Evolutionary conservation across 352 stramenopile species (phyloP).

Genomic region (Phytophthora sp.): DNA sequence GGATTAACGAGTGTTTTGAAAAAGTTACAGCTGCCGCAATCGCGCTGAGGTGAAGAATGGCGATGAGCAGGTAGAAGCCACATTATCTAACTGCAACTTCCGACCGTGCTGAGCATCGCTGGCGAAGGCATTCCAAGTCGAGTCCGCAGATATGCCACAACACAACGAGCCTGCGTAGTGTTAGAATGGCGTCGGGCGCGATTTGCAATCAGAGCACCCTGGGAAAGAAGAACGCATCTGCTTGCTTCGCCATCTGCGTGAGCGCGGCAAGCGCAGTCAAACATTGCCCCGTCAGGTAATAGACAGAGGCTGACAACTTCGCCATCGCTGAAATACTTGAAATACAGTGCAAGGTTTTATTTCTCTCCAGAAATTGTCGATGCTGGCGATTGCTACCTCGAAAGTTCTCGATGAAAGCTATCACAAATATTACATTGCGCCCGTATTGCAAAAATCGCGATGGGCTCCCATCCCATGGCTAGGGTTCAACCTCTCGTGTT

Average conservation of each 20-base stretch:
- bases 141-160: background rate
- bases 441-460: conserved; percentile 1
- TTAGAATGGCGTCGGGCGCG: conserved; percentile 11
- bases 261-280: background rate
- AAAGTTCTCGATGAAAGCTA: no score
- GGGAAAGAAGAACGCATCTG: conserved; percentile 11
- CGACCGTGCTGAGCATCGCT: background rate
- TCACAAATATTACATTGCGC: conserved; percentile 2
- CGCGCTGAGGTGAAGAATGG: no score
- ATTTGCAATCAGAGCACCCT: conserved; percentile 12
- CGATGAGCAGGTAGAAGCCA: no score
- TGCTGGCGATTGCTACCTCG: no score
- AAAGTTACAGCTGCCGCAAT: no score
- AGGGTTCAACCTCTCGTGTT: conserved; percentile 5
- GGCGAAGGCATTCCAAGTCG: background rate
- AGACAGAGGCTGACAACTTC: background rate
- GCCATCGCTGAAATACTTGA: background rate
- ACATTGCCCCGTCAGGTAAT: no score
- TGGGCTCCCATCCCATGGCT: conserved; percentile 10
- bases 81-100: no score
- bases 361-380: no score
- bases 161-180: conserved; percentile 5
- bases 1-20: background rate
- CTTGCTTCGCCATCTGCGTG: conserved; percentile 14
- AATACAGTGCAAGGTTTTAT: no score